phyloP scores from a whole-genome alignment of 75 land plant genomes.

The Gnetum montanum region DNA sequence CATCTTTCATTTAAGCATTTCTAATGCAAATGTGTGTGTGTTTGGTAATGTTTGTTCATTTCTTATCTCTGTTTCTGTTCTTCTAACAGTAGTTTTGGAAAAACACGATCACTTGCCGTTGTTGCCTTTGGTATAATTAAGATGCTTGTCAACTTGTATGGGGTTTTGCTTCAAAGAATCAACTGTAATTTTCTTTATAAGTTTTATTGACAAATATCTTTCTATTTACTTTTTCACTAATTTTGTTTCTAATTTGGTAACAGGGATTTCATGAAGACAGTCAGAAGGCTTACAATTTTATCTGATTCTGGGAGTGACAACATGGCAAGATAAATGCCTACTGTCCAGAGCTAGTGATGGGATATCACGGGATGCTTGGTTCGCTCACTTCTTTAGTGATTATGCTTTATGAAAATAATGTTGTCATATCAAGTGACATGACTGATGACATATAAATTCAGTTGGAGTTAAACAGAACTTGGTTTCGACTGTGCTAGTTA shows the following conservation, averaged over 20 bases:
- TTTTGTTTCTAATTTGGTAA: background rate
- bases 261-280: conserved; percentile 14
- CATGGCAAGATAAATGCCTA: conserved; percentile 9
- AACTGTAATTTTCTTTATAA: no score
- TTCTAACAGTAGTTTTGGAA: no score
- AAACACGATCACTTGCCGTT: no score
- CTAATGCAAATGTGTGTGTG: background rate
- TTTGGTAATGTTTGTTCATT: background rate
- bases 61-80: background rate
- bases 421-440: background rate
- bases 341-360: background rate
- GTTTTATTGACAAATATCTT: no score
- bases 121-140: no score
- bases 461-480: background rate
- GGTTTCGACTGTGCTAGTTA: background rate
- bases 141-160: no score
- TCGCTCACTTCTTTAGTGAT: background rate
- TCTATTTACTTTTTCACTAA: no score
- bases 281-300: conserved; percentile 13
- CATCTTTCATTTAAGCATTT: background rate
- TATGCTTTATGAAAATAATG: background rate
- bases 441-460: background rate
- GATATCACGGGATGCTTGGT: background rate
- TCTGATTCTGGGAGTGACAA: conserved; percentile 15
- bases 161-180: no score